Base-by-base conservation (phyloP, 805 yeast genomes). In the Candida vaughaniae region DNA sequence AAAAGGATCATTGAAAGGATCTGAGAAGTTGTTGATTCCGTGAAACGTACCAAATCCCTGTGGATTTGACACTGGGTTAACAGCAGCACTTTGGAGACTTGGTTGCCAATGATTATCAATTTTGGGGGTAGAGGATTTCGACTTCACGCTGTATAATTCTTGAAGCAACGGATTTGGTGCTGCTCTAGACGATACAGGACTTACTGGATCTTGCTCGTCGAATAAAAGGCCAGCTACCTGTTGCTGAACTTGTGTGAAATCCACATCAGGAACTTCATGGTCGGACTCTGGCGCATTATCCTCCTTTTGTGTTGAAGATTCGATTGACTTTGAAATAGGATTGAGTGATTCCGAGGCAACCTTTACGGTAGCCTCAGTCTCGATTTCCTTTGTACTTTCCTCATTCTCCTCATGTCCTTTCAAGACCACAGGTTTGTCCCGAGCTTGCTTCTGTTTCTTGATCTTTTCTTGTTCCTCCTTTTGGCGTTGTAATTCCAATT, bases 401-500 rank as follows among this genome's bases (percentile, higher is more conserved):
- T 28, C 36, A 31, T 26, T 33, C 29, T 34, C 34, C 28, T 17
- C 14, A 33, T 33, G 23, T 27, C 22, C 26, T 15, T 20, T 31
- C 7, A 60, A 16, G 36, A 38, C 22, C n/a, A n/a, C n/a, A n/a
- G n/a, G n/a, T 4, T 6, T 14, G 11, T 31, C 35, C 3, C 16
- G 12, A 2, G 6, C 28, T 12, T 12, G 19, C 14, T 22, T 23
- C 27, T 31, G 20, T 16, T 22, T 16, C 3, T 16, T 3, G 11
- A 16, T 14, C 20, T 23, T 31, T 22, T 23, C 60, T 26, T 54
- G 59, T 30, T 55, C 60, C 40, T 55, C 63, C 45, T 51, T 52
- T 41, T 56, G 45, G 16, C 55, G 48, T 39, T 55, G 60, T 16
- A 55, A 59, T 41, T 55, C 65, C 11, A 52, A 43, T 39, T 53